Percentiles rank a stretch among this genome's conserved stretches.
These are phyloP conservation scores for Agapanthus africanus DNA, from an alignment of 106 monocot genomes.

Conservation along the genomic window DNA sequence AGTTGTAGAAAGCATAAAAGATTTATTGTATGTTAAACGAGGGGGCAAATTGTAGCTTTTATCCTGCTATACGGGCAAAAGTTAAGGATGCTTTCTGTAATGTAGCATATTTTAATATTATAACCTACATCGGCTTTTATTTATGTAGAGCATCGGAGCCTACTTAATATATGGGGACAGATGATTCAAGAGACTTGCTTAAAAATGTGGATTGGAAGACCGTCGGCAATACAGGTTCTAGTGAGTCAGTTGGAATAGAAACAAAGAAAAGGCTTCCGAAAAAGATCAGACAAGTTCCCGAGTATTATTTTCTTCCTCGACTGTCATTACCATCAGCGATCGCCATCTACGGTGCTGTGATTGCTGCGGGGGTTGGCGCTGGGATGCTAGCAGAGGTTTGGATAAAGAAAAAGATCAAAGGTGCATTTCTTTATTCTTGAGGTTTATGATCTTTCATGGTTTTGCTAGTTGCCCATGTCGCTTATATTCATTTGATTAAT, in stretches of 20 bases:
- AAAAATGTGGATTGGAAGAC: slow-evolving; percentile 85
- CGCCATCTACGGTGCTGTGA: slow-evolving; percentile 48
- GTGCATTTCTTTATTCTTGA: slow-evolving; percentile 11
- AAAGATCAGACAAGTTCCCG: slow-evolving; percentile 77
- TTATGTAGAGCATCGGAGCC: no score
- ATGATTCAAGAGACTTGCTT: slow-evolving; percentile 65
- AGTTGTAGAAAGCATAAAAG: no score
- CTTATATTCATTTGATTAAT: no score
- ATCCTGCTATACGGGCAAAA: no score
- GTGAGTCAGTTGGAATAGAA: slow-evolving; percentile 28
- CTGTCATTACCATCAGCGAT: slow-evolving; percentile 48
- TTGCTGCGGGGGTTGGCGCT: slow-evolving; percentile 80
- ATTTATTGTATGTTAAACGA: no score
- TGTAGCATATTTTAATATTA: no score
- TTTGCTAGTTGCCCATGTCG: no score
- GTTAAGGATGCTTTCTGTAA: no score
- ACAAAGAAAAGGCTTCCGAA: slow-evolving; percentile 60
- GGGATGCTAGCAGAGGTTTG: slow-evolving; percentile 84
- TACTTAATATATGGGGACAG: no score
- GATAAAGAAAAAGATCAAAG: slow-evolving; percentile 83
- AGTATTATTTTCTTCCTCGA: slow-evolving; percentile 80
- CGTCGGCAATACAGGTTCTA: slow-evolving; percentile 23
- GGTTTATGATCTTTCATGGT: no score
- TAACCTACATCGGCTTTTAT: no score
- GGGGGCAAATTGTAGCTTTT: no score